Evolutionary conservation across 768 basidiomycete genomes (phyloP).

Genomic region (Dacryopinax primogenitus): DNA sequence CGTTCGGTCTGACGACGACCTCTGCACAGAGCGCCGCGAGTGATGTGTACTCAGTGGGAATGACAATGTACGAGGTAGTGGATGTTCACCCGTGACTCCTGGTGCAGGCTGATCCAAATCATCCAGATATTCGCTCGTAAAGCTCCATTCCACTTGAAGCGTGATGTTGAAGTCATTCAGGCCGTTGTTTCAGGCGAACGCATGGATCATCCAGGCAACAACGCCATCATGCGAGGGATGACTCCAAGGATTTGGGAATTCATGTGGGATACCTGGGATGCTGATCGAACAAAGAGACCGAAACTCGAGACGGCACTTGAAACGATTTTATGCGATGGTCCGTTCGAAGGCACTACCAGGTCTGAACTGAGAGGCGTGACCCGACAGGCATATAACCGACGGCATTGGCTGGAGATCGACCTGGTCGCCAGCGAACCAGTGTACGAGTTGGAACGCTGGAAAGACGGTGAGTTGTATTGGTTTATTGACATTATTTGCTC

Average conservation of each 20-base stretch:
- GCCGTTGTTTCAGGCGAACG: background rate
- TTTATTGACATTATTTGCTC: background rate
- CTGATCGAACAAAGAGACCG: background rate
- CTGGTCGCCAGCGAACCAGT: background rate
- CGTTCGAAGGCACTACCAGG: background rate
- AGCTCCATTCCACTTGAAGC: background rate
- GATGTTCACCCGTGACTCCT: background rate
- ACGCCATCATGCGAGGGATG: background rate
- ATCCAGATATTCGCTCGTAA: background rate
- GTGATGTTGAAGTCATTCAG: background rate
- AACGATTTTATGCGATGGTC: background rate
- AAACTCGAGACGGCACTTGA: background rate
- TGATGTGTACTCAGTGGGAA: slow-evolving; percentile 1
- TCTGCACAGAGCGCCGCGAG: background rate
- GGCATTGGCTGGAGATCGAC: background rate
- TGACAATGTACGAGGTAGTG: slow-evolving; percentile 1
- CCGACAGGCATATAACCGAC: background rate
- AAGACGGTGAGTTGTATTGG: background rate
- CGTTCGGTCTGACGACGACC: background rate
- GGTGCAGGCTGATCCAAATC: background rate
- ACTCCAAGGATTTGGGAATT: background rate
- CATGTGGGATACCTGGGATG: slow-evolving; percentile 1
- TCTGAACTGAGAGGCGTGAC: background rate
- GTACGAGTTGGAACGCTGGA: background rate
- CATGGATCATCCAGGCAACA: background rate